phyloP scores from a whole-genome alignment of 345 rosid genomes.

The Dovyalis caffra region DNA sequence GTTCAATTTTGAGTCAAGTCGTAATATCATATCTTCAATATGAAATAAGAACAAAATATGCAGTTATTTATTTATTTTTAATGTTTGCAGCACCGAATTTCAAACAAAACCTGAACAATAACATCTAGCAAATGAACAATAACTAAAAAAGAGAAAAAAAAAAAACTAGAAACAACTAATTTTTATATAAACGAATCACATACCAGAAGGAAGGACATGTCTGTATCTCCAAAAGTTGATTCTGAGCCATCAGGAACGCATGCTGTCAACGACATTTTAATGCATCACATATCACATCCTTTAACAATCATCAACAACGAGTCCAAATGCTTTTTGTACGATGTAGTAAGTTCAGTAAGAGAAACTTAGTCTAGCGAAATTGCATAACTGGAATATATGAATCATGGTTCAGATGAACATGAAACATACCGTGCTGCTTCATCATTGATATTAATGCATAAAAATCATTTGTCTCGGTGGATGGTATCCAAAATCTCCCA shows the following conservation, averaged over 20 bases:
- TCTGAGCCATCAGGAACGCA: constrained; percentile 28
- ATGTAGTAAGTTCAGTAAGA: not conserved
- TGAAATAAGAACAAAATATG: too few species aligned
- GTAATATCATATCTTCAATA: too few species aligned
- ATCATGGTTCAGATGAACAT: not conserved
- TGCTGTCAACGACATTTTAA: constrained; percentile 34
- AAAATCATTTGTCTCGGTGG: not conserved
- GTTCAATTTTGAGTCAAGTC: not conserved
- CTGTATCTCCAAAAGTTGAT: constrained; percentile 39
- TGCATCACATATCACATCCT: not conserved
- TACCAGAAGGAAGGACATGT: constrained; percentile 58
- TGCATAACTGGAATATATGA: not conserved
- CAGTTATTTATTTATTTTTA: too few species aligned
- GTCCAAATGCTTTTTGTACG: not conserved
- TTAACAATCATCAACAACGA: not conserved
- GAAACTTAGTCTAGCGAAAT: not conserved
- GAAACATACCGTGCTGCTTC: not conserved
- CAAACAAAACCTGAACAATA: too few species aligned
- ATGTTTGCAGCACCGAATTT: too few species aligned
- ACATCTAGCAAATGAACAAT: not conserved
- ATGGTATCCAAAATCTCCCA: not conserved
- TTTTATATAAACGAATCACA: constrained; percentile 1
- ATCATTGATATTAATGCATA: not conserved
- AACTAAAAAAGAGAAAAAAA: not conserved
- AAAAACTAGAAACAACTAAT: not conserved